phyloP scores from a whole-genome alignment of 495 filamentous ascomycete genomes.

The Poronia punctata region DNA sequence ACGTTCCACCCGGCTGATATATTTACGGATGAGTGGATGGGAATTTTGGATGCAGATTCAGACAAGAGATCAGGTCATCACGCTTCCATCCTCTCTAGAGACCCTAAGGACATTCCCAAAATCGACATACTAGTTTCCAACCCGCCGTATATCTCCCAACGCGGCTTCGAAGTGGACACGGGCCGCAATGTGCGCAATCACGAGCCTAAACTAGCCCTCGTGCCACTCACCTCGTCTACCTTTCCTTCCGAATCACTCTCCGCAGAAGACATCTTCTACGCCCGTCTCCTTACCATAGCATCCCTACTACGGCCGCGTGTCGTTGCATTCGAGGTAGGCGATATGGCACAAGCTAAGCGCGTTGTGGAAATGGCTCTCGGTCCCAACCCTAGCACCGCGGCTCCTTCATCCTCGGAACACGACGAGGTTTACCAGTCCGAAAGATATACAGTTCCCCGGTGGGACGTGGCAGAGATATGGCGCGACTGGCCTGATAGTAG shows the following conservation, averaged over 20 bases:
- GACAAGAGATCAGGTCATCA: not conserved
- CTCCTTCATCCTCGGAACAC: constrained; percentile 9
- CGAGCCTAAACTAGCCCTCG: constrained; percentile 74
- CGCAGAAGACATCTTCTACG: constrained; percentile 53
- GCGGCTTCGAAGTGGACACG: constrained; percentile 49
- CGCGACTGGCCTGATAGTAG: constrained; percentile 36
- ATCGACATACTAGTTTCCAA: constrained; percentile 80
- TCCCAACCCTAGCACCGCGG: not conserved
- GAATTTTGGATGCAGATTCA: not conserved
- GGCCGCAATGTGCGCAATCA: constrained; percentile 66
- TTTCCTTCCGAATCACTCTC: not conserved
- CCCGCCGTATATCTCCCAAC: constrained; percentile 78
- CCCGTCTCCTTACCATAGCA: constrained; percentile 39
- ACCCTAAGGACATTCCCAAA: not conserved
- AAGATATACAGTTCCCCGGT: constrained; percentile 11
- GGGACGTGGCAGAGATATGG: constrained; percentile 46
- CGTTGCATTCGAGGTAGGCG: constrained; percentile 53
- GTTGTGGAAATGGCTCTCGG: constrained; percentile 39
- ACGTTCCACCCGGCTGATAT: constrained; percentile 51
- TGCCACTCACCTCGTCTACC: constrained; percentile 35
- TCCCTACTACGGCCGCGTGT: constrained; percentile 29
- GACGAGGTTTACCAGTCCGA: constrained; percentile 2
- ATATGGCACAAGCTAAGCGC: constrained; percentile 50
- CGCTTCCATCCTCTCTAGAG: not conserved
- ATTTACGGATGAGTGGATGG: constrained; percentile 29